phyloP scores from a whole-genome alignment of 805 yeast species.

The Peterozyma toletana region DNA sequence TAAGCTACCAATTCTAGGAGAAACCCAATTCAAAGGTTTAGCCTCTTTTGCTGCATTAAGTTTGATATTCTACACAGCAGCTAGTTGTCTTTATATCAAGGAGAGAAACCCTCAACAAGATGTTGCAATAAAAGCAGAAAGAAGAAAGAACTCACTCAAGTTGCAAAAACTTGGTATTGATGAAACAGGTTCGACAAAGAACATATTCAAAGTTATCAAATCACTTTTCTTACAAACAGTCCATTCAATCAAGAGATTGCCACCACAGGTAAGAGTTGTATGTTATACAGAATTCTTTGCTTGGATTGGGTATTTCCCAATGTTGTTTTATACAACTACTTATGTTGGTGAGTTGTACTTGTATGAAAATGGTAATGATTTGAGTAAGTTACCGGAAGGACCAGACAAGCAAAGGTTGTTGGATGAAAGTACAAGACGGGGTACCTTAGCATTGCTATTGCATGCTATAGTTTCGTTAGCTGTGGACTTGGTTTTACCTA shows the following conservation, averaged over 20 bases:
- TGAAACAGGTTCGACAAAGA: slow-evolving; percentile 12
- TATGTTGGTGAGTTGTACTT: slow-evolving; percentile 55
- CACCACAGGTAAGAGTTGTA: slow-evolving; percentile 42
- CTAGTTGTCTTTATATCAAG: slow-evolving; percentile 31
- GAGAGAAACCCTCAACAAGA: slow-evolving; percentile 45
- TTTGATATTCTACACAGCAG: slow-evolving; percentile 30
- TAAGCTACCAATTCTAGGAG: slow-evolving; percentile 32
- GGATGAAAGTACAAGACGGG: slow-evolving; percentile 43
- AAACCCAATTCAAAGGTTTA: slow-evolving; percentile 44
- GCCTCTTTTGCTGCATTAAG: slow-evolving; percentile 33
- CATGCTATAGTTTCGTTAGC: slow-evolving; percentile 41
- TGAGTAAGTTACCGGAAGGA: slow-evolving; percentile 27
- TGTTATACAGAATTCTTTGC: slow-evolving; percentile 57
- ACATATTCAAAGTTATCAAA: slow-evolving; percentile 12
- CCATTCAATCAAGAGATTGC: slow-evolving; percentile 29
- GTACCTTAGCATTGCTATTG: slow-evolving; percentile 41
- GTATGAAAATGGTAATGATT: slow-evolving; percentile 30
- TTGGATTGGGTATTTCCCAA: slow-evolving; percentile 64
- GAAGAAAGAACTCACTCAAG: slow-evolving; percentile 23
- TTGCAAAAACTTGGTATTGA: slow-evolving; percentile 29
- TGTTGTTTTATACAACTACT: slow-evolving; percentile 58
- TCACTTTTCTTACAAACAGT: slow-evolving; percentile 26
- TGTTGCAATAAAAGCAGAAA: slow-evolving; percentile 28
- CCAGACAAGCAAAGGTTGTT: slow-evolving; percentile 25
- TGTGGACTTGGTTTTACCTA: slow-evolving; percentile 38